Evolutionary conservation across 2,329 filamentous ascomycete species (phyloP).

Genomic region (Taxawa tesnikishii): DNA sequence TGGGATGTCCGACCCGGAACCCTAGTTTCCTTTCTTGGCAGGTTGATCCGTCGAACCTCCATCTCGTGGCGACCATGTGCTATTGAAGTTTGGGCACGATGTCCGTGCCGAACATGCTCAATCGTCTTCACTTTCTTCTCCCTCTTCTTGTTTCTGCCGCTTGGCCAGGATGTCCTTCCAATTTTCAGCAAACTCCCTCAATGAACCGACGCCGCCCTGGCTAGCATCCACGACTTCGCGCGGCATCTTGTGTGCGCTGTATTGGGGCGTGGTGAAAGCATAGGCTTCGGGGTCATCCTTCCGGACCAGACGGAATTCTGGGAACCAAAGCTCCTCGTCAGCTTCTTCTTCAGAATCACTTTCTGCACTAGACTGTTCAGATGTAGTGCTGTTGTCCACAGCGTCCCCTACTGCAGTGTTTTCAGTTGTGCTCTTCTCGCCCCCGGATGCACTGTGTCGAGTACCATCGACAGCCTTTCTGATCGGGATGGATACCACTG

Average conservation of each 20-base stretch:
- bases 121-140: conserved; percentile 20
- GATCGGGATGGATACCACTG: conserved; percentile 7
- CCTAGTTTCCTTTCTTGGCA: too few species aligned
- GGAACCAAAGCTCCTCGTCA: conserved; percentile 43
- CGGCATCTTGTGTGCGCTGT: conserved; percentile 90
- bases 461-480: background rate
- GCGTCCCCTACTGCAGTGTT: conserved; percentile 2
- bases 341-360: conserved; percentile 39
- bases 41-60: too few species aligned
- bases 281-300: conserved; percentile 82
- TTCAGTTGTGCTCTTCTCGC: background rate
- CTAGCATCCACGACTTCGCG: conserved; percentile 74
- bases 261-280: conserved; percentile 72
- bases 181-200: conserved; percentile 52
- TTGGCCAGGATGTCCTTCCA: conserved; percentile 35
- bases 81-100: too few species aligned
- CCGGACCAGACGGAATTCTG: conserved; percentile 72
- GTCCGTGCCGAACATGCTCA: too few species aligned
- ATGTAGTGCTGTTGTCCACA: too few species aligned
- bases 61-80: too few species aligned
- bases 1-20: too few species aligned
- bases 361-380: too few species aligned
- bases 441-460: background rate
- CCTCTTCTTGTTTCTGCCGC: conserved; percentile 23
- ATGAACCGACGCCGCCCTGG: conserved; percentile 49